Percentiles rank a stretch among this genome's conserved stretches.
These are phyloP conservation scores for Ascoidea asiatica DNA, from an alignment of 805 yeast species.

Conservation along the genomic window DNA sequence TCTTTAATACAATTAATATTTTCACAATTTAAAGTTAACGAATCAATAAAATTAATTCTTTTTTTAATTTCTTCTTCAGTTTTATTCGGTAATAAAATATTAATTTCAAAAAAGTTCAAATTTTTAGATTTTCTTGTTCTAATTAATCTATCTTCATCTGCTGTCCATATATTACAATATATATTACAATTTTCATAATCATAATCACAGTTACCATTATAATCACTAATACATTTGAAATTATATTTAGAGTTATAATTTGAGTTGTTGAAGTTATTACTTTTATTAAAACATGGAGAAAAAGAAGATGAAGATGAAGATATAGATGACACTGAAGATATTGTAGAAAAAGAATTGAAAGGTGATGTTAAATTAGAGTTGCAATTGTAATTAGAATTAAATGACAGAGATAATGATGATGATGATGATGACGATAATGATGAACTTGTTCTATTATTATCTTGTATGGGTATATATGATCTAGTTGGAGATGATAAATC, in stretches of 20 bases:
- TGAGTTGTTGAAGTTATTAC: too few species aligned
- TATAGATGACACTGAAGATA: conserved; percentile 1
- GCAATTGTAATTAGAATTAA: background rate
- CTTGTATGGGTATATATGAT: too few species aligned
- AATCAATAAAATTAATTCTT: conserved; percentile 37
- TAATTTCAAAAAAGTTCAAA: conserved; percentile 57
- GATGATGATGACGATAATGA: background rate
- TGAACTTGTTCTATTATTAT: background rate
- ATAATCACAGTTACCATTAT: background rate
- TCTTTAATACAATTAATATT: too few species aligned
- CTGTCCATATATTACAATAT: conserved; percentile 27
- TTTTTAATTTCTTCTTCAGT: conserved; percentile 63
- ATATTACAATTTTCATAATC: background rate
- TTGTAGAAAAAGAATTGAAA: background rate
- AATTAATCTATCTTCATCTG: conserved; percentile 61
- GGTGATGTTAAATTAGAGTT: background rate
- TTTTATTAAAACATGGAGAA: background rate
- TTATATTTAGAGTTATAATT: too few species aligned
- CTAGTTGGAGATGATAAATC: too few species aligned
- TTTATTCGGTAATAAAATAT: conserved; percentile 57
- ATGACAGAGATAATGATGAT: background rate
- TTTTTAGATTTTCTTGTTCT: conserved; percentile 41
- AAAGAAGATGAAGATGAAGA: conserved; percentile 4
- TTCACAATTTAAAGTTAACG: background rate
- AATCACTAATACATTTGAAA: background rate